These are phyloP conservation scores for Nakazawaea sp. DNA, from an alignment of 805 yeast species.

Conservation along the genomic window DNA sequence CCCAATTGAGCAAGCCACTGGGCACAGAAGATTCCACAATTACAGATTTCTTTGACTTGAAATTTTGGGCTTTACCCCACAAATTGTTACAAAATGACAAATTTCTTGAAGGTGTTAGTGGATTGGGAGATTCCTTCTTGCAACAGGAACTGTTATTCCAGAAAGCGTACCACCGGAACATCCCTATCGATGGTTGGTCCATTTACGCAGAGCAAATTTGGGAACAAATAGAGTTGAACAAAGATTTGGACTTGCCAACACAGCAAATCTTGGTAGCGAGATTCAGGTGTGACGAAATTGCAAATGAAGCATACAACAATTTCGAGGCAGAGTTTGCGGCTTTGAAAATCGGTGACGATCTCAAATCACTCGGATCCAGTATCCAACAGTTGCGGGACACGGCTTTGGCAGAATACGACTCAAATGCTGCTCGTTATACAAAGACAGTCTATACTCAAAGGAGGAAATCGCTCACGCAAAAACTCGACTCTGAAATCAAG, in stretches of 20 bases:
- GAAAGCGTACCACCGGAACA: constrained; percentile 67
- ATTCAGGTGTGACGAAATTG: constrained; percentile 89
- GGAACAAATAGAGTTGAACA: constrained; percentile 89
- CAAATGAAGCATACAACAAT: constrained; percentile 40
- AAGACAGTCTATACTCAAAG: constrained; percentile 60
- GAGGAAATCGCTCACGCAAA: constrained; percentile 37
- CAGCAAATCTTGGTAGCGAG: constrained; percentile 94
- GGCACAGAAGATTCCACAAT: constrained; percentile 49
- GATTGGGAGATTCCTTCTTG: constrained; percentile 58
- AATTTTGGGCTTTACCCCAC: constrained; percentile 78
- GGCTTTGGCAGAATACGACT: constrained; percentile 52
- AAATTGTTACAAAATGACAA: constrained; percentile 73
- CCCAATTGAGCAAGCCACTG: constrained; percentile 63
- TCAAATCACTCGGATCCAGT: constrained; percentile 28
- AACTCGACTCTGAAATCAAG: constrained; percentile 39
- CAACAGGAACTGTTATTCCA: constrained; percentile 42
- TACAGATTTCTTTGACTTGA: constrained; percentile 76
- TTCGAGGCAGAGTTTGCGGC: constrained; percentile 31
- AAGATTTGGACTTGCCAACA: constrained; percentile 93
- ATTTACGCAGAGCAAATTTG: constrained; percentile 86
- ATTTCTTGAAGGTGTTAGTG: constrained; percentile 53
- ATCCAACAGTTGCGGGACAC: constrained; percentile 36
- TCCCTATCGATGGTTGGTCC: constrained; percentile 96
- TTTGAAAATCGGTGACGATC: constrained; percentile 11
- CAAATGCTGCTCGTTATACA: constrained; percentile 71